Base-by-base conservation (phyloP, 208 protist genomes). In the Trypanosoma cruzi region DNA sequence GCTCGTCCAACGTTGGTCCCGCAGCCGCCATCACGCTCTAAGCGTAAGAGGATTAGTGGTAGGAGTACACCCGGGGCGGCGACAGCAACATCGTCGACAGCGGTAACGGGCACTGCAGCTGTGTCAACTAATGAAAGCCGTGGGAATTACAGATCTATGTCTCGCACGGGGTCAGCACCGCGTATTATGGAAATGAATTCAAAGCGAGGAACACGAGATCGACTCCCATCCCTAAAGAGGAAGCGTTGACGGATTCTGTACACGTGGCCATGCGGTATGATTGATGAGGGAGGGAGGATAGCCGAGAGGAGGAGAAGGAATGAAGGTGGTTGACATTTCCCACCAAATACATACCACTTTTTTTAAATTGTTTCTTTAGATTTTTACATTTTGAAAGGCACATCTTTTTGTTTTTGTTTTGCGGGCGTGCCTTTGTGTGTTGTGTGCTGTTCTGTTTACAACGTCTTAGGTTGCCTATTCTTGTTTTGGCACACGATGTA, bases 221-320 rank as follows among this genome's bases (percentile, higher is more conserved):
- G 58, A 14, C 58, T 73, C 18, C 67, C 67, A 31, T 59, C 58
- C 4, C 8, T 73, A 48, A 64, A 37, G 34, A 62, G 26, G 48
- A 48, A 44, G 26, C 40, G 11, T 48, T 68, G 37, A 68, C 2
- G 2, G n/a, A 48, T 36, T 58, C 31, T 58, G 4, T 37, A 10
- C 28, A n/a, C 7, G 5, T 61, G 0, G 18, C 10, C 36, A 10
- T n/a, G n/a, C n/a, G n/a, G n/a, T n/a, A n/a, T n/a, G n/a, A n/a
- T n/a, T n/a, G n/a, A n/a, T n/a, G n/a, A n/a, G n/a, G n/a, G n/a
- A n/a, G n/a, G n/a, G n/a, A n/a, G n/a, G n/a, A n/a, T n/a, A n/a
- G n/a, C n/a, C n/a, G n/a, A n/a, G n/a, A n/a, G n/a, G n/a, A n/a
- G n/a, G n/a, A n/a, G n/a, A n/a, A n/a, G n/a, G n/a, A n/a, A n/a